Conservation (phyloP, 805 yeast species). For the Pachysolen tannophilus region DNA sequence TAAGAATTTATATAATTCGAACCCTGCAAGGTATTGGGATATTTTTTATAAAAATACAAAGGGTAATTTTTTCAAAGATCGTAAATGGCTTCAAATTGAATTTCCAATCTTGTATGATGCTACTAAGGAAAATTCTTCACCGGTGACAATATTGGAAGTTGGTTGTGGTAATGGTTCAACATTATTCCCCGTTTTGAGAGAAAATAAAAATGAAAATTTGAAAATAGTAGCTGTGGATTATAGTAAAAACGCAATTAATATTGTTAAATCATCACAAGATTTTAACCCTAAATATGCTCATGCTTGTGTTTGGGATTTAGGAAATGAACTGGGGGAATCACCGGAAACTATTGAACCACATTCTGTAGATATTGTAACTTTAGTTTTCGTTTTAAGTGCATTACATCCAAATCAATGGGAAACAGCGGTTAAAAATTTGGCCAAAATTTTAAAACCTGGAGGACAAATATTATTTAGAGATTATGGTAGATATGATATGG, state of each 20-base stretch:
- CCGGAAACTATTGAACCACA: conserved; percentile 81
- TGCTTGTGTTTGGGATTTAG: conserved; percentile 94
- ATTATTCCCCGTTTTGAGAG: conserved; percentile 78
- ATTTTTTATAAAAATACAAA: conserved; percentile 82
- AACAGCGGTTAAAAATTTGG: conserved; percentile 65
- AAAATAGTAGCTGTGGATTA: conserved; percentile 82
- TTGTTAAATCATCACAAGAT: conserved; percentile 59
- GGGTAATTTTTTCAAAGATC: conserved; percentile 92
- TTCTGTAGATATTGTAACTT: conserved; percentile 85
- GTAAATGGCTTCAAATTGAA: conserved; percentile 94
- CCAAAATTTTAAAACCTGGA: conserved; percentile 80
- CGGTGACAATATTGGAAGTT: conserved; percentile 72
- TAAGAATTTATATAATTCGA: conserved; percentile 64
- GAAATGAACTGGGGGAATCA: conserved; percentile 60
- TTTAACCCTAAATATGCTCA: conserved; percentile 57
- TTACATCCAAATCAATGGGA: conserved; percentile 88
- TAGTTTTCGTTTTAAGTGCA: conserved; percentile 93
- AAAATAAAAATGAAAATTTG: conserved; percentile 73
- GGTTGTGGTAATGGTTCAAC: conserved; percentile 99
- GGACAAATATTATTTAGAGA: conserved; percentile 87
- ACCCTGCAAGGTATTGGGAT: conserved; percentile 95
- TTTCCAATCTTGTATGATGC: conserved; percentile 80
- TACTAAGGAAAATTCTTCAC: conserved; percentile 65
- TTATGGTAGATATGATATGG: conserved; percentile 92
- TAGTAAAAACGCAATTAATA: conserved; percentile 80